Conservation (phyloP, 139 green algal genomes). For the Ulvella scutata region DNA sequence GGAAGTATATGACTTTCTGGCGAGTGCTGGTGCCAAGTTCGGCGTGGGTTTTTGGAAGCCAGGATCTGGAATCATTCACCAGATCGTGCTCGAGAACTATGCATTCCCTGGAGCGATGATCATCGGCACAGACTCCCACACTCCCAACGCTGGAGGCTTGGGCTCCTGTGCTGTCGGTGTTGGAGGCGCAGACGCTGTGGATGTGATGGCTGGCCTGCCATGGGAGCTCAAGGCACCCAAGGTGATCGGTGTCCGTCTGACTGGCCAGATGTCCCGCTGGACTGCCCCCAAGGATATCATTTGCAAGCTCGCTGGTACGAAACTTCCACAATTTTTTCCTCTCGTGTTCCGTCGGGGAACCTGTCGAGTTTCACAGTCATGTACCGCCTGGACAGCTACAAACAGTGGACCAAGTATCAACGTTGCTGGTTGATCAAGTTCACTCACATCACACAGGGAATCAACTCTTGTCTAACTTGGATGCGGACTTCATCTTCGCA, state of each 20-base stretch:
- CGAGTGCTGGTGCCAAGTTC: slow-evolving; percentile 78
- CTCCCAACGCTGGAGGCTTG: slow-evolving; percentile 81
- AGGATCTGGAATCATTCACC: slow-evolving; percentile 88
- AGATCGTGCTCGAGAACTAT: slow-evolving; percentile 96
- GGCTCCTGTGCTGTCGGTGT: slow-evolving; percentile 79
- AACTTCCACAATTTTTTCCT: neutral
- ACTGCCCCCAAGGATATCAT: slow-evolving; percentile 90
- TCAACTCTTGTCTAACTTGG: too few relatives aligned
- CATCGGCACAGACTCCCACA: slow-evolving; percentile 92
- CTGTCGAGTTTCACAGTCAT: too few relatives aligned
- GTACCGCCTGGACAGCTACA: too few relatives aligned
- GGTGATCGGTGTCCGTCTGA: slow-evolving; percentile 87
- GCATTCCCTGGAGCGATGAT: slow-evolving; percentile 84
- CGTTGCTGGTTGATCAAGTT: too few relatives aligned
- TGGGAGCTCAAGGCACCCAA: slow-evolving; percentile 91
- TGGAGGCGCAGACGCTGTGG: slow-evolving; percentile 82
- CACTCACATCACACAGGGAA: too few relatives aligned
- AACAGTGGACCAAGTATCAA: too few relatives aligned
- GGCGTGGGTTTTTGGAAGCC: slow-evolving; percentile 90
- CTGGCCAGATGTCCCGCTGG: slow-evolving; percentile 75
- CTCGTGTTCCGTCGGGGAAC: too few relatives aligned
- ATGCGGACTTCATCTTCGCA: too few relatives aligned
- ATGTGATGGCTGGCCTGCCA: slow-evolving; percentile 94
- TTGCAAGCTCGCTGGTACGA: slow-evolving; percentile 50
- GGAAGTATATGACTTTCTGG: slow-evolving; percentile 92